Conservation (phyloP, 306 rosid genomes). For the Quercus suber region DNA sequence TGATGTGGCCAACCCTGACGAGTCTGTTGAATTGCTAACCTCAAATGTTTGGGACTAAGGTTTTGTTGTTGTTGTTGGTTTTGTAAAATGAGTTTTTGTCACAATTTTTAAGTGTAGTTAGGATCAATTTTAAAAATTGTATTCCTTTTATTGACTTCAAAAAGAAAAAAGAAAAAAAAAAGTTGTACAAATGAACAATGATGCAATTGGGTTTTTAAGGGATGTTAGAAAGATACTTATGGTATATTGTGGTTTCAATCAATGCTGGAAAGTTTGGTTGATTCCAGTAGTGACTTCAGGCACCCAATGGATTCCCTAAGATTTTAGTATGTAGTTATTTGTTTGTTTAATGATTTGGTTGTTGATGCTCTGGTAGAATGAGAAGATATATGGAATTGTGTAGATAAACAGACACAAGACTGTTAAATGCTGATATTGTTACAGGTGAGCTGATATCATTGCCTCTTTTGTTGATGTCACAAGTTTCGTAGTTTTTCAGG, state of each 20-base stretch:
- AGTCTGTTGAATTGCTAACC: no score
- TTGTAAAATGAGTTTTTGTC: no score
- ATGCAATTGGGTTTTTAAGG: no score
- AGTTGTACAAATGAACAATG: no score
- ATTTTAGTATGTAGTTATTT: neutral
- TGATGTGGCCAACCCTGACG: no score
- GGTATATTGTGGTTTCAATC: neutral
- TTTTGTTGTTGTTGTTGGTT: no score
- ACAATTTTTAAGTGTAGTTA: no score
- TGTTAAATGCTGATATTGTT: neutral
- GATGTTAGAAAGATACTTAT: neutral
- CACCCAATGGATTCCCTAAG: neutral
- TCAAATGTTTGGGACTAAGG: no score
- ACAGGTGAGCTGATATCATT: constrained; percentile 4
- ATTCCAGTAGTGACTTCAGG: neutral
- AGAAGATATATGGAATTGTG: neutral
- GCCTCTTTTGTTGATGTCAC: constrained; percentile 18
- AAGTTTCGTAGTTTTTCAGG: constrained; percentile 81
- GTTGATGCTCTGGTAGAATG: neutral
- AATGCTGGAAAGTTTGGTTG: neutral
- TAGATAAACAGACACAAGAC: neutral
- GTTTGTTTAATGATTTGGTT: neutral
- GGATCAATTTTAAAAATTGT: no score
- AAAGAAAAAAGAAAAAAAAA: no score
- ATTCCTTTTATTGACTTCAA: no score